Percentiles rank a stretch among this genome's conserved stretches.
Evolutionary conservation across 192 early-diverging fungal species (phyloP).

Genomic region (Gaertneriomyces semiglobifer): DNA sequence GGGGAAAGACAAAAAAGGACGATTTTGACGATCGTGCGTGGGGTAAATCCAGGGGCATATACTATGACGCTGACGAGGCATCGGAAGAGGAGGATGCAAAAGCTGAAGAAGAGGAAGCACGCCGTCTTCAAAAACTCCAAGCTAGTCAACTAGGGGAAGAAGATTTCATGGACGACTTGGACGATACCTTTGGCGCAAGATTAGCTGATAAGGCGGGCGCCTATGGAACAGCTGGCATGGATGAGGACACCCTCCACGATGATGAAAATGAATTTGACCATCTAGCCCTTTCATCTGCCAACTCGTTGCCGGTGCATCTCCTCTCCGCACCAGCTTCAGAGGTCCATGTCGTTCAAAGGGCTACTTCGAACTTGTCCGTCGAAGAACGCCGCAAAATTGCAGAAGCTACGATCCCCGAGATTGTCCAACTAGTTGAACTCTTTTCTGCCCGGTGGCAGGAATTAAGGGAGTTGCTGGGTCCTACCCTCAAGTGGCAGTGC

Average conservation of each 20-base stretch:
- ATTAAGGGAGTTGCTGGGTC: slow-evolving; percentile 28
- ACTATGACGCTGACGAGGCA: slow-evolving; percentile 83
- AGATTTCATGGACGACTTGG: slow-evolving; percentile 76
- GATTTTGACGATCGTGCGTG: slow-evolving; percentile 63
- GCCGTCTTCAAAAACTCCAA: slow-evolving; percentile 77
- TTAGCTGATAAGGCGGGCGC: slow-evolving; percentile 1
- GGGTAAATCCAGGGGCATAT: slow-evolving; percentile 72
- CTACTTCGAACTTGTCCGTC: slow-evolving; percentile 17
- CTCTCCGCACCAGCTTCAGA: slow-evolving; percentile 20
- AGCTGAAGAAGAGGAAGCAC: slow-evolving; percentile 85
- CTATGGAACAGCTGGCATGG: neutral
- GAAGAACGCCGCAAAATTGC: slow-evolving; percentile 27
- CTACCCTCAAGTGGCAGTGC: slow-evolving; percentile 35
- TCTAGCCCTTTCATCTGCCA: slow-evolving; percentile 17
- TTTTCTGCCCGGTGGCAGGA: slow-evolving; percentile 37
- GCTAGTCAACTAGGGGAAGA: slow-evolving; percentile 75
- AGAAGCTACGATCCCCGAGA: slow-evolving; percentile 34
- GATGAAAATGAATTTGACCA: slow-evolving; percentile 25
- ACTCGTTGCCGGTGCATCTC: slow-evolving; percentile 22
- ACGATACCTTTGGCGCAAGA: slow-evolving; percentile 23
- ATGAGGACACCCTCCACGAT: slow-evolving; percentile 21
- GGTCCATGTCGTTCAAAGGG: slow-evolving; percentile 27
- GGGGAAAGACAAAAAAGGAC: slow-evolving; percentile 17
- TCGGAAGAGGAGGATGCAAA: slow-evolving; percentile 70
- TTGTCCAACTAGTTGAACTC: slow-evolving; percentile 31